Evolutionary conservation across 169 alveolate species (phyloP).

Genomic region (Perkinsus olseni): DNA sequence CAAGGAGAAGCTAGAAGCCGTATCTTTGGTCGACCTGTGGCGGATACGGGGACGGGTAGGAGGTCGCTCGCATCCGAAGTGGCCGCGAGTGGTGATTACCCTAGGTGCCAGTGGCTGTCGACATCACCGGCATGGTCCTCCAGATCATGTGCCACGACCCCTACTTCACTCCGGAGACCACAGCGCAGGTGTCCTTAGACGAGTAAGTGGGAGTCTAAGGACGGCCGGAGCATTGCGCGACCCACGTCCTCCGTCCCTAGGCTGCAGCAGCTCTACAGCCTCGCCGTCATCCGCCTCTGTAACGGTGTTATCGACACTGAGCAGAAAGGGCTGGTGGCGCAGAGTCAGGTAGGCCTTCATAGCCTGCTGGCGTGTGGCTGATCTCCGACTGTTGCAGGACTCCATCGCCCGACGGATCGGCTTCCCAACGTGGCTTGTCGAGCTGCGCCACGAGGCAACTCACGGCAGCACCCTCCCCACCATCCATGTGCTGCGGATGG

Average conservation of each 20-base stretch:
- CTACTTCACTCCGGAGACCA: background rate
- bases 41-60: background rate
- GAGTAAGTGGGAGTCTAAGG: too few species aligned
- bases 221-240: too few species aligned
- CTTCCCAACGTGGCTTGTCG: background rate
- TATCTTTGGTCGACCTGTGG: background rate
- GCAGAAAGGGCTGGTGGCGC: background rate
- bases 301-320: background rate
- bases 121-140: background rate
- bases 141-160: background rate
- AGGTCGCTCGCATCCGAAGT: background rate
- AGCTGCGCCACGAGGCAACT: background rate
- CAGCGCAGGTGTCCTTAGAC: background rate
- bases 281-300: background rate
- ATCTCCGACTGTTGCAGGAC: background rate
- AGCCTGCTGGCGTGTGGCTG: background rate
- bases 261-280: background rate
- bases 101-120: background rate
- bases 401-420: background rate
- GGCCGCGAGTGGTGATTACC: background rate
- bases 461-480: background rate
- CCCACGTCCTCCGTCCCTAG: background rate
- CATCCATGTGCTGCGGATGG: background rate
- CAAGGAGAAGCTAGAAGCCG: background rate
- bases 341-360: background rate